These are phyloP conservation scores for Termitomyces sp. DNA, from an alignment of 768 basidiomycete genomes.

Conservation along the genomic window DNA sequence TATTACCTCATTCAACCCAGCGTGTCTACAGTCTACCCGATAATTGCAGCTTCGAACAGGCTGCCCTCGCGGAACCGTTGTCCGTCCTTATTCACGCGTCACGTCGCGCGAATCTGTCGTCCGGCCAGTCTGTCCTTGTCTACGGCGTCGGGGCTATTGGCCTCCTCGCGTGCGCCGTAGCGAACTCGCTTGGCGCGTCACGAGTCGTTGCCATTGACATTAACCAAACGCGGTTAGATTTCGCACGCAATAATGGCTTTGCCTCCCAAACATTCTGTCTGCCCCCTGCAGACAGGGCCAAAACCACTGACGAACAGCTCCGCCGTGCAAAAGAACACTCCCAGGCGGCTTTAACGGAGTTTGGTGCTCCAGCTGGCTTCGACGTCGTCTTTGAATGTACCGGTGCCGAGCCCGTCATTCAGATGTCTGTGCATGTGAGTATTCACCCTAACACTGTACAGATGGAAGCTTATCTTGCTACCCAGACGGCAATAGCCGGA, in stretches of 20 bases:
- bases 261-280: conserved; percentile 68
- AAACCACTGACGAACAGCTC: conserved; percentile 51
- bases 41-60: conserved; percentile 68
- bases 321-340: conserved; percentile 56
- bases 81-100: conserved; percentile 77
- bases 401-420: conserved; percentile 87
- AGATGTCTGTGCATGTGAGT: conserved; percentile 86
- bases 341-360: conserved; percentile 43
- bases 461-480: conserved; percentile 6
- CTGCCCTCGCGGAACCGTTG: conserved; percentile 89
- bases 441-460: neutral
- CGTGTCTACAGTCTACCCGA: conserved; percentile 58
- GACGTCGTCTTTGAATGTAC: conserved; percentile 95
- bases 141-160: conserved; percentile 94
- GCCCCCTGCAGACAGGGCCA: conserved; percentile 40
- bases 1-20: neutral
- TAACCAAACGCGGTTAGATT: conserved; percentile 74
- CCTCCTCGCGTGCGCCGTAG: conserved; percentile 80
- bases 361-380: conserved; percentile 70
- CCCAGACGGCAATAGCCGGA: conserved; percentile 73
- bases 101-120: conserved; percentile 34
- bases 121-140: conserved; percentile 74
- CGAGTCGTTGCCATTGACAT: conserved; percentile 80
- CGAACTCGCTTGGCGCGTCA: conserved; percentile 63
- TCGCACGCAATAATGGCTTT: conserved; percentile 72